Conservation (phyloP, 2,329 filamentous ascomycete genomes). For the Colletotrichum tanaceti region DNA sequence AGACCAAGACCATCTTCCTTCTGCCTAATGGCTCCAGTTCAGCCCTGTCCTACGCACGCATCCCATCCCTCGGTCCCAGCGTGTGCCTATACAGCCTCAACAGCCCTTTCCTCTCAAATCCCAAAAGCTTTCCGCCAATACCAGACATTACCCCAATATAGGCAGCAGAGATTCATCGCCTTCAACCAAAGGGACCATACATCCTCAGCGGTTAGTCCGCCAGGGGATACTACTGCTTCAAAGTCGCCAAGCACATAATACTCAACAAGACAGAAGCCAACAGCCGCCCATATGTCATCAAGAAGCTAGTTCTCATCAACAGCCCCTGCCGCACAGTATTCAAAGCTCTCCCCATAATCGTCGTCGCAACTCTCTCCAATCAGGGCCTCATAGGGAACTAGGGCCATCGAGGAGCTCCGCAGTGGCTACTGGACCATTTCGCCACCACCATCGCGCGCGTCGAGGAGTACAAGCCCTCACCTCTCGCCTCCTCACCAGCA, state of each 20-base stretch:
- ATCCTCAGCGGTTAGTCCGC: not conserved
- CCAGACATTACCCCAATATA: not conserved
- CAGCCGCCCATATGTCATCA: not conserved
- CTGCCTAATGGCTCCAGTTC: not conserved
- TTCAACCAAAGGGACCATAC: not conserved
- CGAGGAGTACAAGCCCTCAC: not conserved
- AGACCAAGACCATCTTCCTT: not conserved
- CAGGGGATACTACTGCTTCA: not conserved
- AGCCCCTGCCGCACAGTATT: not conserved
- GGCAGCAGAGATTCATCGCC: not conserved
- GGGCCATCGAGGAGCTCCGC: not conserved
- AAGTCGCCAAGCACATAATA: conserved; percentile 1
- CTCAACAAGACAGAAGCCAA: not conserved
- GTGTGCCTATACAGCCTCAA: not conserved
- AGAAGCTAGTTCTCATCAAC: not conserved
- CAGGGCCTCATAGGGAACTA: not conserved
- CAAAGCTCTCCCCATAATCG: not conserved
- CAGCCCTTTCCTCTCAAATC: not conserved
- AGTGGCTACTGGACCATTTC: conserved; percentile 6
- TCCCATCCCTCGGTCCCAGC: not conserved
- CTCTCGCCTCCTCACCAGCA: not conserved
- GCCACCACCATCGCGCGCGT: not conserved
- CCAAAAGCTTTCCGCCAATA: not conserved
- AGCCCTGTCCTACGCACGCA: not conserved
- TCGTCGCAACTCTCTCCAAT: not conserved